phyloP scores from a whole-genome alignment of 2,329 filamentous ascomycete species.

The Monosporascus sp. region DNA sequence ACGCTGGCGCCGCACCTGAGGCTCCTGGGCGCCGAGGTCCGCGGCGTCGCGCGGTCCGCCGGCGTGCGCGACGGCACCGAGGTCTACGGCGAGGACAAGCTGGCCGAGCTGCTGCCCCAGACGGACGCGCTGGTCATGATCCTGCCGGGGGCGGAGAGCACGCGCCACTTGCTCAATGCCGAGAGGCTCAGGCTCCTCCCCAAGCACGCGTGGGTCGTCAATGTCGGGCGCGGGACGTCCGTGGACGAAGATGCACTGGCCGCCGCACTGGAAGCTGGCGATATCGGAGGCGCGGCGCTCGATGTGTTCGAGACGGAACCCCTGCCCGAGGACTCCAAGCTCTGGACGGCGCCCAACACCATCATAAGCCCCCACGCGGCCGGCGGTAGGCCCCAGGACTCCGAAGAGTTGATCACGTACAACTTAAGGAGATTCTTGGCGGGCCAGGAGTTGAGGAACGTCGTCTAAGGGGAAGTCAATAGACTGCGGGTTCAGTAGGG shows the following conservation, averaged over 20 bases:
- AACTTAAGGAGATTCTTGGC: slow-evolving; percentile 57
- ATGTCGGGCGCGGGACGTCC: slow-evolving; percentile 45
- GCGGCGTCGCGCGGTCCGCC: slow-evolving; percentile 49
- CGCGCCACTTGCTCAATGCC: slow-evolving; percentile 48
- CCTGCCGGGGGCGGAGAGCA: slow-evolving; percentile 53
- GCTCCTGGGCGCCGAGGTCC: slow-evolving; percentile 52
- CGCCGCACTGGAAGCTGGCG: slow-evolving; percentile 36
- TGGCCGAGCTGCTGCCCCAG: slow-evolving; percentile 47
- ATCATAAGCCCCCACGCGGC: slow-evolving; percentile 54
- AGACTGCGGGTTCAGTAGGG: too few species aligned
- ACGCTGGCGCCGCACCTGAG: slow-evolving; percentile 49
- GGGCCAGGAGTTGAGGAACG: slow-evolving; percentile 54
- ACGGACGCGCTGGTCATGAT: slow-evolving; percentile 67
- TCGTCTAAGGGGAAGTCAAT: slow-evolving; percentile 24
- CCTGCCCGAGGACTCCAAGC: slow-evolving; percentile 30
- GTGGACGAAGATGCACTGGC: slow-evolving; percentile 45
- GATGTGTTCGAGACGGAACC: slow-evolving; percentile 40
- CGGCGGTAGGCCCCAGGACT: slow-evolving; percentile 55
- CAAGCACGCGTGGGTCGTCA: slow-evolving; percentile 52
- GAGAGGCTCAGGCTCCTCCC: slow-evolving; percentile 49
- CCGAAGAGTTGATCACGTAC: slow-evolving; percentile 54
- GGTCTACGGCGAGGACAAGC: slow-evolving; percentile 49
- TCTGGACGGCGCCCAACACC: slow-evolving; percentile 48
- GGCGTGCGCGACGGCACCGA: slow-evolving; percentile 56
- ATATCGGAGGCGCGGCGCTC: slow-evolving; percentile 44